Base-by-base conservation (phyloP, 257 asterid species). In the Gentiana dahurica region DNA sequence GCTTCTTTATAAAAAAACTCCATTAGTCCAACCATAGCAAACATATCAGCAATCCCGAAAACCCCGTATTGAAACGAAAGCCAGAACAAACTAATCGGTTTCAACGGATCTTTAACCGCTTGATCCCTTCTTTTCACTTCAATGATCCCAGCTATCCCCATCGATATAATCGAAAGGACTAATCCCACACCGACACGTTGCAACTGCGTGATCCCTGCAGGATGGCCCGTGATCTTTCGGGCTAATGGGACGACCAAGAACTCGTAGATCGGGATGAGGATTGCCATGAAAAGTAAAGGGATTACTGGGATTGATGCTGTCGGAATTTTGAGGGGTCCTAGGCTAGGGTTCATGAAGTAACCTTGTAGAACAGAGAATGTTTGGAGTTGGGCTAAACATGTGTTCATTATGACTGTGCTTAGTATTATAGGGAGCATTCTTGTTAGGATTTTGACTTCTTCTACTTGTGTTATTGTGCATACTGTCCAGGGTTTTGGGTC, bases 1-100 rank as follows among this genome's bases (percentile, higher is more conserved):
- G 24, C 24, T 24, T 24, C 24, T 24, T 24, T 24, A 24, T 24
- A 24, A 24, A 86, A 86, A 54, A 86, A 83, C 57, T 83, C 94
- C 68, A 86, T n/a, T 59, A 79, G 48, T 6, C 95, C 94, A 3
- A 83, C 85, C 36, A 86, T 51, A 0, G 95, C 76, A 41, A 86
- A 83, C 87, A 86, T 79, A 41, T 83, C 90, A 24, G 24, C 24
- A 24, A 24, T 24, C 24, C 24, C 24, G 24, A 24, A 24, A 24
- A 24, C 24, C 24, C 85, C 90, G 3, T 83, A 83, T 51, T 86
- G 94, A 36, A 81, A 75, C 0, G 85, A 60, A 3, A 86, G 65
- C 95, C 94, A 86, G 57, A 83, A 83, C 0, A 86, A 76, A 36
- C 82, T 79, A 1, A 83, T 63, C 6, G 80, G 71, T 24, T 71